These are phyloP conservation scores for Rhodotorula toruloides DNA, from an alignment of 768 basidiomycete genomes.

Conservation along the genomic window DNA sequence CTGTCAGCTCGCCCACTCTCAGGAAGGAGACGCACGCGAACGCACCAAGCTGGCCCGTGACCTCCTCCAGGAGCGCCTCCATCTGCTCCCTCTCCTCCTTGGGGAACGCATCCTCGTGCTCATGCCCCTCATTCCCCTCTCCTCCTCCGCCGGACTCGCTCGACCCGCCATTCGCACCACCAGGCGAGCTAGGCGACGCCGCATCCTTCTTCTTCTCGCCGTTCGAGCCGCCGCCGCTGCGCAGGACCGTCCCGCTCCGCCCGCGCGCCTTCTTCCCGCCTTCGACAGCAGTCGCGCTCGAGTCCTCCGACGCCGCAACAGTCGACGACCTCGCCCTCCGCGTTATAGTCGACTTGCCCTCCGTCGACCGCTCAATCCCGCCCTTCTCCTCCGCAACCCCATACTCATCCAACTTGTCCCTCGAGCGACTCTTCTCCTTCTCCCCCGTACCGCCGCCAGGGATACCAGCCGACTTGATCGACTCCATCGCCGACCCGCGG, in stretches of 20 bases:
- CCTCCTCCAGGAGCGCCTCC: conserved; percentile 69
- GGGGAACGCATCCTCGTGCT: conserved; percentile 65
- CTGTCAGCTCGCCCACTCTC: background rate
- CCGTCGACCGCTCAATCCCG: conserved; percentile 5
- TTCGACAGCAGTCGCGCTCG: background rate
- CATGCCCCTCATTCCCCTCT: conserved; percentile 37
- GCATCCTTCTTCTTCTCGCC: conserved; percentile 11
- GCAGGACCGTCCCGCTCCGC: conserved; percentile 45
- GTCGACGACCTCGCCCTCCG: conserved; percentile 27
- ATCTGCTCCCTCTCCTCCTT: conserved; percentile 81
- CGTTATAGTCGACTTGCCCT: conserved; percentile 18
- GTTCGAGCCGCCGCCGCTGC: background rate
- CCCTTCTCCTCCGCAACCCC: background rate
- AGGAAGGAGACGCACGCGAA: background rate
- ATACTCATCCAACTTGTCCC: conserved; percentile 2
- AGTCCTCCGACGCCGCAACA: conserved; percentile 21
- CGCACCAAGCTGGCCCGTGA: conserved; percentile 79
- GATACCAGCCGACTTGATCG: no score
- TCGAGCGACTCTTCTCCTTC: background rate
- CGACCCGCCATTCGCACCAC: conserved; percentile 24
- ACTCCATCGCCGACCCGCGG: background rate
- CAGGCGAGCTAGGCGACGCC: no score
- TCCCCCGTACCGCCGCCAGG: no score
- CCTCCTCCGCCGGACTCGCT: background rate
- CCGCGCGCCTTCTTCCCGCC: conserved; percentile 34